Base-by-base conservation (phyloP, 805 yeast species). In the Candida ortonii region DNA sequence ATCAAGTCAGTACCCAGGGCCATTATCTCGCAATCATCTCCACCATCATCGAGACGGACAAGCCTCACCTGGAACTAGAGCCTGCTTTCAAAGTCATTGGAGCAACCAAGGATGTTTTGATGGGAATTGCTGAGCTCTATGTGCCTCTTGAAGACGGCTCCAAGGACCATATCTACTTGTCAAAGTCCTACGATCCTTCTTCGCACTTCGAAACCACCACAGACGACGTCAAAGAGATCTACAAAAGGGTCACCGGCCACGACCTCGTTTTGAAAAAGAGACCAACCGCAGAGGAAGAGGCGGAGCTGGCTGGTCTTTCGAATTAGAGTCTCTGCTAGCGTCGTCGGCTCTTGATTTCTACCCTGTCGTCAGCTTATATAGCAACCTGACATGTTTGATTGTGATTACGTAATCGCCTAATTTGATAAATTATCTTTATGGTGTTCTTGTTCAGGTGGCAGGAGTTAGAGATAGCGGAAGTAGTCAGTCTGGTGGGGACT, bases 141-240 rank as follows among this genome's bases (percentile, higher is more conserved):
- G 96, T 84, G 61, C 97, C 98, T 10, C 57, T 67, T 9, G 83
- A 76, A 23, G 95, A 87, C 57, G 98, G 98, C 8, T 67, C 81
- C 12, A 67, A 72, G 41, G 89, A 84, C 59, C 78, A 82, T 38
- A 78, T 93, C 31, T 93, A 65, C 63, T 71, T 93, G 38, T 87
- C 97, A 23, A 84, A 76, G 65, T 84, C 95, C 39, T 93, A 88
- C 59, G 98, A 93, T 59, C 83, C 97, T 1, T 73, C 95, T 7
- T 87, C 96, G 7, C 98, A 93, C 65, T 93, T 93, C 59, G 98
- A 93, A 64, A 68, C 89, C 26, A 84, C 95, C 52, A 93, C 98
- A 24, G 97, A 93, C 59, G 97, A 93, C 61, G 95, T 93, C 50
- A 88, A 87, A 64, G 96, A 90, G 61, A 73, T 93, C 34, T 93